Conservation (phyloP, 2,329 filamentous ascomycete genomes). For the Cercospora sp. region DNA sequence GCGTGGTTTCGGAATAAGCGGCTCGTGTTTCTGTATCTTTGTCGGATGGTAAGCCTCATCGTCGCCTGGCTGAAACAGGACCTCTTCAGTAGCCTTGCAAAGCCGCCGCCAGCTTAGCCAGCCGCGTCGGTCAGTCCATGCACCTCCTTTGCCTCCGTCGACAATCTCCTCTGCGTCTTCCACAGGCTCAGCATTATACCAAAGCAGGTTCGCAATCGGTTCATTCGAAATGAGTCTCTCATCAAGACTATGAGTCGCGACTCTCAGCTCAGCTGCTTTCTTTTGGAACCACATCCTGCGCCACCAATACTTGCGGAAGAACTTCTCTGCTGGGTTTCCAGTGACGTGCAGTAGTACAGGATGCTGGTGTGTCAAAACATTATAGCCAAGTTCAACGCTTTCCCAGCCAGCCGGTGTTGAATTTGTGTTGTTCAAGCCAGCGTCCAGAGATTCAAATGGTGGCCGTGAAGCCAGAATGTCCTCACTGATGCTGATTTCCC, state of each 20-base stretch:
- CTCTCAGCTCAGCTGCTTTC: slow-evolving; percentile 27
- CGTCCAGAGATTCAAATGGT: slow-evolving; percentile 28
- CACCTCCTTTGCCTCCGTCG: slow-evolving; percentile 27
- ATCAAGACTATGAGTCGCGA: slow-evolving; percentile 22
- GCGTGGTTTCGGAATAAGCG: not conserved
- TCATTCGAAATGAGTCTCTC: slow-evolving; percentile 24
- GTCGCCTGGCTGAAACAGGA: slow-evolving; percentile 22
- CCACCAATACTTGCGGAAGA: slow-evolving; percentile 36
- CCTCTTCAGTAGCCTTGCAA: slow-evolving; percentile 27
- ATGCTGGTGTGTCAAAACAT: slow-evolving; percentile 32
- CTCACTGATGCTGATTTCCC: slow-evolving; percentile 24
- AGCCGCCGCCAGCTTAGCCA: slow-evolving; percentile 35
- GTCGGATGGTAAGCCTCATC: slow-evolving; percentile 25
- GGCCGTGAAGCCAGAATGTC: slow-evolving; percentile 30
- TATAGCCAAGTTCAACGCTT: slow-evolving; percentile 29
- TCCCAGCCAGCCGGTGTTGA: slow-evolving; percentile 13
- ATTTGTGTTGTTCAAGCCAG: slow-evolving; percentile 1
- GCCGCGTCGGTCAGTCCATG: slow-evolving; percentile 33
- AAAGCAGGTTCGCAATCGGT: slow-evolving; percentile 30
- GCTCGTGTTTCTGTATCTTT: not conserved
- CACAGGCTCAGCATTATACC: slow-evolving; percentile 29
- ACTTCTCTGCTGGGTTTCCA: slow-evolving; percentile 31
- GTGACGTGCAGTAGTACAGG: slow-evolving; percentile 35
- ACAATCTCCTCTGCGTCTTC: slow-evolving; percentile 28
- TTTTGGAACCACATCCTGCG: slow-evolving; percentile 37